Conservation (phyloP, 176 grass and related monocot species). For the Triticum monococcum region DNA sequence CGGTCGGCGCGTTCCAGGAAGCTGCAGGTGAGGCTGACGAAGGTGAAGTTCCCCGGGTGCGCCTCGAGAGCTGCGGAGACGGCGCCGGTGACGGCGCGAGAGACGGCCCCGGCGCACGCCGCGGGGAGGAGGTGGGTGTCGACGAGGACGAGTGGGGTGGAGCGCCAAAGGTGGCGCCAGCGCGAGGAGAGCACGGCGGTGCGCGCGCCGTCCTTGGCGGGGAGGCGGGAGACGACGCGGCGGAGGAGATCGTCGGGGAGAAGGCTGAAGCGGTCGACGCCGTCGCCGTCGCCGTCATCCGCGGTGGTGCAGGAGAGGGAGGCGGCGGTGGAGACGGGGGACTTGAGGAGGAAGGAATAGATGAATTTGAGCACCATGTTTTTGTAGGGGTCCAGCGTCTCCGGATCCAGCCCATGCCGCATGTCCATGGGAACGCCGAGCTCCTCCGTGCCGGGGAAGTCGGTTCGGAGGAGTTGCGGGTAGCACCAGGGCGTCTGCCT, state of each 20-base stretch:
- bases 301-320: not conserved
- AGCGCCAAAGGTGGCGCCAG: not conserved
- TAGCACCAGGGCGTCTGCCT: not conserved
- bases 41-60: conserved; percentile 26
- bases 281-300: not conserved
- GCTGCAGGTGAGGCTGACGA: conserved; percentile 27
- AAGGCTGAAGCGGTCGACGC: conserved; percentile 7
- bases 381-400: not conserved
- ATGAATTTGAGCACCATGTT: not conserved
- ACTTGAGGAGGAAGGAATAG: not conserved
- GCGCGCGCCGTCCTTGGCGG: conserved; percentile 6
- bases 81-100: not conserved
- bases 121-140: conserved; percentile 24
- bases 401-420: conserved; percentile 21
- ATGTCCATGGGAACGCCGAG: not conserved
- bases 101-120: not conserved
- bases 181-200: not conserved
- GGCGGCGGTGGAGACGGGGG: not conserved
- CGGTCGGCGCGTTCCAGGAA: not conserved
- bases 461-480: not conserved
- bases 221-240: not conserved
- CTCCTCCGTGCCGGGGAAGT: not conserved
- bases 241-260: conserved; percentile 17
- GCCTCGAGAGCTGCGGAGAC: conserved; percentile 6
- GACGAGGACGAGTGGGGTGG: conserved; percentile 22